Evolutionary conservation across 1,284 basidiomycete species (phyloP), one percentile per base, ranked within the genome.

Genomic region (Puccinia horiana): DNA sequence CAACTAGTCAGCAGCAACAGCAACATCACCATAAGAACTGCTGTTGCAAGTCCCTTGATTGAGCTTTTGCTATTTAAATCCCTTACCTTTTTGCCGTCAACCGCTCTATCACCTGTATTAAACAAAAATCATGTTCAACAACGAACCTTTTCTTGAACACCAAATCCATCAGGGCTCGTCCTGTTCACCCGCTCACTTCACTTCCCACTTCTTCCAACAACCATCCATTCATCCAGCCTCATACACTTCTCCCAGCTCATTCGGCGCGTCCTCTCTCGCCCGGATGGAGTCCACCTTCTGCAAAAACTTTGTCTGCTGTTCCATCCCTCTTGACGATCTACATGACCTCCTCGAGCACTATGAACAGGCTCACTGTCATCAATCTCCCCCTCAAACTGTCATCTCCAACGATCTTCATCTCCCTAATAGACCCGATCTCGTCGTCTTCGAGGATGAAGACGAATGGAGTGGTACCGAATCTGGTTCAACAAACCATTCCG

Each of bases 301-400:
- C 37, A 69, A 80, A 80, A 80, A 80, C 67, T 80, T 80, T 72
- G 77, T 80, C 23, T 80, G 77, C 44, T 80, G 77, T 37, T 63
- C 65, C 12, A 72, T 80, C 67, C 65, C 65, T 1, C 42, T 80
- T 2, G 65, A 72, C 20, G 77, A 80, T 37, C 52, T 80, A 5
- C 77, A 80, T 42, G 77, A 72, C 40, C 37, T 80, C 29, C 49
- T 80, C 2, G 77, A 80, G 18, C 77, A 80, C 42, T 80, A 72
- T 40, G 77, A 80, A 44, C 65, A 80, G 42, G 65, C 65, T 42
- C 77, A 80, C 44, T 70, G 65, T 44, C 77, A 72, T 14, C 73
- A 76, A 29, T 23, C 29, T 20, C 54, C 73, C 1, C 6, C 44
- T 29, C 72, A 47, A 35, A 23, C 52, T n/a, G 1, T 32, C 4